These are phyloP conservation scores for Podaxis sp. DNA, from an alignment of 768 basidiomycete species.

Conservation along the genomic window DNA sequence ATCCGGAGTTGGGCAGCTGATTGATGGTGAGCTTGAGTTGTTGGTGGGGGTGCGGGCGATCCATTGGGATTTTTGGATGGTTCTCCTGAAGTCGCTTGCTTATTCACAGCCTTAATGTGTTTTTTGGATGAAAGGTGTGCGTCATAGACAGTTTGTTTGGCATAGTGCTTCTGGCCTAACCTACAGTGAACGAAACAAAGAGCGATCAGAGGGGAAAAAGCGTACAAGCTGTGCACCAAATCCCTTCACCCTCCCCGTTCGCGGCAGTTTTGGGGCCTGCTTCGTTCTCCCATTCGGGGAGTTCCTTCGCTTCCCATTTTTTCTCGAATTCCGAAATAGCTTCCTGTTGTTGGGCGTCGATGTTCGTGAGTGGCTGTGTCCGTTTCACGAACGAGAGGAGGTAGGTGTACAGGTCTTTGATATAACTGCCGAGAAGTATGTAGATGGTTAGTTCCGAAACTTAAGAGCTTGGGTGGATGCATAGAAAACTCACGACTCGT, in stretches of 20 bases:
- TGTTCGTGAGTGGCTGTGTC: constrained; percentile 77
- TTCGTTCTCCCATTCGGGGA: constrained; percentile 73
- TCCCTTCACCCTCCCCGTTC: constrained; percentile 51
- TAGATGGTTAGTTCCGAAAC: too few relatives aligned
- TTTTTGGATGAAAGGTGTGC: constrained; percentile 95
- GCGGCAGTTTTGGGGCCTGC: constrained; percentile 34
- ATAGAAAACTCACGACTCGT: constrained; percentile 56
- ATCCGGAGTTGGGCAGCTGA: constrained; percentile 46
- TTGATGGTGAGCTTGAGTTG: constrained; percentile 20
- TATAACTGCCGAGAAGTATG: constrained; percentile 52
- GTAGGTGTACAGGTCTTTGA: constrained; percentile 77
- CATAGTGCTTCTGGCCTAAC: constrained; percentile 88
- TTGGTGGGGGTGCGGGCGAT: constrained; percentile 23
- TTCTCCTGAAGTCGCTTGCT: constrained; percentile 49
- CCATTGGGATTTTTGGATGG: constrained; percentile 59
- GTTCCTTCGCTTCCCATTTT: constrained; percentile 75
- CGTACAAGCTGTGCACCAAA: constrained; percentile 95
- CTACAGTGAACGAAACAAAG: constrained; percentile 8
- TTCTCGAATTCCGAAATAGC: constrained; percentile 67
- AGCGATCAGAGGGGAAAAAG: constrained; percentile 4
- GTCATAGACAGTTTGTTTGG: constrained; percentile 97
- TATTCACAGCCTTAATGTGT: constrained; percentile 86
- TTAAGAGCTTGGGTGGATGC: neutral
- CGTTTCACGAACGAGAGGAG: constrained; percentile 83
- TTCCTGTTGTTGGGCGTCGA: constrained; percentile 61